These are phyloP conservation scores for Strigomonas galati DNA, from an alignment of 208 protist species.

Conservation along the genomic window DNA sequence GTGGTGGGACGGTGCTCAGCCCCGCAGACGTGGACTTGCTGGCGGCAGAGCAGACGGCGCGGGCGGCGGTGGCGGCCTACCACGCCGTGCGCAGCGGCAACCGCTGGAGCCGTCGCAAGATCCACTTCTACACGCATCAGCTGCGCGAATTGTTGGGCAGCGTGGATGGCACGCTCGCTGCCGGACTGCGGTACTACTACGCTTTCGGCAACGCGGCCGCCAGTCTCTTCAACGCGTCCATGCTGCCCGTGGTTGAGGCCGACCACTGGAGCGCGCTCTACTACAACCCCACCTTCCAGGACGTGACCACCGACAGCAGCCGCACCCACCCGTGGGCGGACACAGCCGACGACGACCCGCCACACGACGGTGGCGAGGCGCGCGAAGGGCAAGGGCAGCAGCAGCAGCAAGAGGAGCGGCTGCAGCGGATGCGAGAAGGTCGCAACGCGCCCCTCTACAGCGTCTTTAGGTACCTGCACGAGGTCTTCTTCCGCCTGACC, in stretches of 20 bases:
- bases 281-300: slow-evolving; percentile 15
- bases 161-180: slow-evolving; percentile 34
- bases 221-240: slow-evolving; percentile 51
- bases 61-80: no score
- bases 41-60: no score
- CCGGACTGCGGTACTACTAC: slow-evolving; percentile 54
- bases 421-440: slow-evolving; percentile 8
- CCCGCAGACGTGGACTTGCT: no score
- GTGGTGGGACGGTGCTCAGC: no score
- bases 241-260: slow-evolving; percentile 34
- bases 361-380: background rate
- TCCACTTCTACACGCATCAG: slow-evolving; percentile 31
- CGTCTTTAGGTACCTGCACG: slow-evolving; percentile 49
- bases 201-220: slow-evolving; percentile 49
- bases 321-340: slow-evolving; percentile 5
- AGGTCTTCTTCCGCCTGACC: slow-evolving; percentile 17
- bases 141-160: slow-evolving; percentile 37
- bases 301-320: slow-evolving; percentile 1
- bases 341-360: background rate
- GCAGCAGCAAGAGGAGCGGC: background rate
- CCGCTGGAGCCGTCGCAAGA: slow-evolving; percentile 21
- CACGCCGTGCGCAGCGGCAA: no score
- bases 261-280: slow-evolving; percentile 33
- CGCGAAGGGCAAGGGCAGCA: slow-evolving; percentile 1
- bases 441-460: slow-evolving; percentile 46